Conservation (phyloP, 2,329 filamentous ascomycete genomes). For the Aspergillus piperis region DNA sequence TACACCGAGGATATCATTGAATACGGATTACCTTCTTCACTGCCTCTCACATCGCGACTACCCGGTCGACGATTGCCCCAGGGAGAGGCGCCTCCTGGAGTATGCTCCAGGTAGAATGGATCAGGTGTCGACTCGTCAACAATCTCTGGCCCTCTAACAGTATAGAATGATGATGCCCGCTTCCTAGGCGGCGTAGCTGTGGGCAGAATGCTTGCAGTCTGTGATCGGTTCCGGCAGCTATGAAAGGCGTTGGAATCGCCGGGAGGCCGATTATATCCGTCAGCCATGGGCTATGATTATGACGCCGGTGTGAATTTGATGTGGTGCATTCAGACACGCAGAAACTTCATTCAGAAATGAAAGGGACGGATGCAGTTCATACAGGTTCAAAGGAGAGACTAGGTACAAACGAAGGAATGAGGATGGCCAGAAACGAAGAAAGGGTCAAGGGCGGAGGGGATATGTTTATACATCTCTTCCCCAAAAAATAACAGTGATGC, state of each 20-base stretch:
- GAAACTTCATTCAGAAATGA: constrained; percentile 17
- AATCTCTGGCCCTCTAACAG: constrained; percentile 26
- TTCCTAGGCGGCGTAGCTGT: constrained; percentile 32
- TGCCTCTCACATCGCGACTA: constrained; percentile 36
- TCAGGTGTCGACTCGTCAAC: constrained; percentile 39
- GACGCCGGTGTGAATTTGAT: constrained; percentile 10
- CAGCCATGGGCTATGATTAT: constrained; percentile 41
- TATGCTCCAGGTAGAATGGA: constrained; percentile 43
- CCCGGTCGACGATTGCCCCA: constrained; percentile 28
- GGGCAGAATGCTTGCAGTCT: constrained; percentile 33
- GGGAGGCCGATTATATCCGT: constrained; percentile 34
- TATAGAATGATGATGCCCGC: constrained; percentile 35
- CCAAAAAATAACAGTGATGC: constrained; percentile 28
- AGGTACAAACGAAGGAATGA: constrained; percentile 12
- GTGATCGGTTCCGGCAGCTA: constrained; percentile 34
- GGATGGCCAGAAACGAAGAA: constrained; percentile 15
- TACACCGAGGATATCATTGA: constrained; percentile 33
- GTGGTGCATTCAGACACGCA: constrained; percentile 11
- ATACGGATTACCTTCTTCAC: constrained; percentile 33
- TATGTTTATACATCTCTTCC: constrained; percentile 39
- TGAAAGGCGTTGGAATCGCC: constrained; percentile 37
- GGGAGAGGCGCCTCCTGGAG: constrained; percentile 30
- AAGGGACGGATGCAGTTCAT: constrained; percentile 12
- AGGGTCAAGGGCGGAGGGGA: constrained; percentile 28
- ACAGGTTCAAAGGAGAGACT: constrained; percentile 13